Conservation (phyloP, 192 early-diverging fungal genomes). For the Coemansia aciculifera region DNA sequence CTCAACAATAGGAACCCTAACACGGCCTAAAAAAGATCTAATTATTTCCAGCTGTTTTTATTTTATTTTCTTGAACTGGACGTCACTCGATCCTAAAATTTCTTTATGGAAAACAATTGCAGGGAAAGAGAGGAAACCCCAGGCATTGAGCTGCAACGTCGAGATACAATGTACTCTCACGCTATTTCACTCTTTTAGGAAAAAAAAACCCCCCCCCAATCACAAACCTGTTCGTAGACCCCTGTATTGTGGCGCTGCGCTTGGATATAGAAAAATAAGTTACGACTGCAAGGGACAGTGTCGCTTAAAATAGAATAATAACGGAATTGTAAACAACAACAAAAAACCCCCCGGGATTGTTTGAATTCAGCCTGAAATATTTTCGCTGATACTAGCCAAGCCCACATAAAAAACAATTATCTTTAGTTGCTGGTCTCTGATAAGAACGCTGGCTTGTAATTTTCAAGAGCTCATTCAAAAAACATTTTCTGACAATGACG, state of each 20-base stretch:
- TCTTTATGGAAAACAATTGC: background rate
- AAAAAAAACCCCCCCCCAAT: background rate
- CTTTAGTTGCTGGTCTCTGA: too few relatives aligned
- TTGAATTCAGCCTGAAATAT: conserved; percentile 7
- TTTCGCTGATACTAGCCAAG: background rate
- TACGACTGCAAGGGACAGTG: background rate
- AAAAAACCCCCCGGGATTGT: background rate
- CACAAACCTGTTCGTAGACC: background rate
- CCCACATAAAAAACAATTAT: background rate
- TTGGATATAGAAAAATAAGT: background rate
- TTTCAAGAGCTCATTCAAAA: background rate
- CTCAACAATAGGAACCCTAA: background rate
- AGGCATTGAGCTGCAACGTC: background rate
- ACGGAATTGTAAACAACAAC: background rate
- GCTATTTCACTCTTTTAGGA: background rate
- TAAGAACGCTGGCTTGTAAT: background rate
- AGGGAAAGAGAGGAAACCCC: background rate
- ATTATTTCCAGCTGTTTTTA: background rate
- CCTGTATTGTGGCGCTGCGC: background rate
- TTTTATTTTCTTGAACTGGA: background rate
- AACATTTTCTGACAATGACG: background rate
- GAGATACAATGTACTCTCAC: background rate
- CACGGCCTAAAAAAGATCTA: background rate
- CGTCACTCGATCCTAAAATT: too few relatives aligned
- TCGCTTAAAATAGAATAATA: conserved; percentile 1